These are phyloP conservation scores for Penicillium ucsense DNA, from an alignment of 495 filamentous ascomycete species.

Conservation along the genomic window DNA sequence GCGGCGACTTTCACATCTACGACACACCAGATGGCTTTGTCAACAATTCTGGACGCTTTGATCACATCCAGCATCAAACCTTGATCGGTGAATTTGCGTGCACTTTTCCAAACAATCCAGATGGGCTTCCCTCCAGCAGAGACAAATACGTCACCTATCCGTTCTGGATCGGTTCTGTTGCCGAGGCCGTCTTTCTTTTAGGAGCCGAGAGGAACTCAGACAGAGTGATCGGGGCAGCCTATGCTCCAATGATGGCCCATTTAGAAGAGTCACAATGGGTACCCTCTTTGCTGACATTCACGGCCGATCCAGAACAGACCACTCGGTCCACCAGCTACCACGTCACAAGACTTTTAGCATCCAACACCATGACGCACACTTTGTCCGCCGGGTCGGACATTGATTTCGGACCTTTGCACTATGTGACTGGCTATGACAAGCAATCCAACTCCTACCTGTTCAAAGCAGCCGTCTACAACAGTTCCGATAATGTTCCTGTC, in stretches of 20 bases:
- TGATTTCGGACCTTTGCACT: background rate
- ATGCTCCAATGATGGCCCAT: background rate
- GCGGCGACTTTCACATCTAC: slow-evolving; percentile 32
- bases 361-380: background rate
- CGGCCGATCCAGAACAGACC: background rate
- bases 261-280: background rate
- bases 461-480: background rate
- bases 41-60: slow-evolving; percentile 26
- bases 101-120: background rate
- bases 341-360: background rate
- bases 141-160: background rate
- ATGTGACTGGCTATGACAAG: background rate
- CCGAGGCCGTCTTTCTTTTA: background rate
- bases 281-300: background rate
- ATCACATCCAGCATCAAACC: slow-evolving; percentile 14
- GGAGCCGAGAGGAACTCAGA: background rate
- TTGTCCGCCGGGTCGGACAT: background rate
- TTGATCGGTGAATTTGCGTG: slow-evolving; percentile 45
- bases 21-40: slow-evolving; percentile 41
- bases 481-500: background rate
- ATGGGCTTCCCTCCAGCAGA: background rate
- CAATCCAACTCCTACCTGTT: background rate
- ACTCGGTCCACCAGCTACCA: background rate
- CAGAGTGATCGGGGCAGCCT: background rate
- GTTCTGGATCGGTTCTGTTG: background rate